Evolutionary conservation across 768 basidiomycete species (phyloP).

Genomic region (Lentinus tigrinus): DNA sequence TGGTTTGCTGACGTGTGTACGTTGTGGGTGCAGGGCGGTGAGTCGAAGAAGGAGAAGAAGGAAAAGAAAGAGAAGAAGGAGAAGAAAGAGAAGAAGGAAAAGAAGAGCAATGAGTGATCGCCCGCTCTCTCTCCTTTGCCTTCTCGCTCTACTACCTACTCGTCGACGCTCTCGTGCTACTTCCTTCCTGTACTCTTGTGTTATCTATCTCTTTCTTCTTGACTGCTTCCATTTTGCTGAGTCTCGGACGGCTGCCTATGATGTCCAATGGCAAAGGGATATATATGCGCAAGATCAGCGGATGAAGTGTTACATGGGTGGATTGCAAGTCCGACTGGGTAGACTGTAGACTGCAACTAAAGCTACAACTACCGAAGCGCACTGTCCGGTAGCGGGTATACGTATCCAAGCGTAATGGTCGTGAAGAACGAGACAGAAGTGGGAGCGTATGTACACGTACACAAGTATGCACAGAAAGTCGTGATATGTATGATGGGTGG

Average conservation of each 20-base stretch:
- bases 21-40: constrained; percentile 27
- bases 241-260: background rate
- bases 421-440: too few relatives aligned
- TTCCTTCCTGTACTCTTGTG: constrained; percentile 15
- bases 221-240: background rate
- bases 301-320: too few relatives aligned
- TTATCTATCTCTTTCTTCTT: constrained; percentile 13
- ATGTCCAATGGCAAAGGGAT: too few relatives aligned
- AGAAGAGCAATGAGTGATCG: constrained; percentile 45
- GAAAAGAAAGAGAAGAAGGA: constrained; percentile 38
- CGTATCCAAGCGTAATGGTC: background rate
- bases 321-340: too few relatives aligned
- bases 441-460: too few relatives aligned
- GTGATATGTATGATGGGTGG: background rate
- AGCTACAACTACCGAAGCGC: too few relatives aligned
- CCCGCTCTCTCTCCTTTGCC: background rate
- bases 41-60: constrained; percentile 40
- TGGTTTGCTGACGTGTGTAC: background rate
- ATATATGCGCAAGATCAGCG: too few relatives aligned
- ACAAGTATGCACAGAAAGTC: too few relatives aligned
- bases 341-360: too few relatives aligned
- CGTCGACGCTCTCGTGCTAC: constrained; percentile 8
- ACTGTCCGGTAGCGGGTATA: background rate
- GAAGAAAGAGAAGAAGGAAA: constrained; percentile 58
- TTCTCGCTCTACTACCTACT: background rate